phyloP scores from a whole-genome alignment of 2,329 filamentous ascomycete species.

The Drechslerella dactyloides region DNA sequence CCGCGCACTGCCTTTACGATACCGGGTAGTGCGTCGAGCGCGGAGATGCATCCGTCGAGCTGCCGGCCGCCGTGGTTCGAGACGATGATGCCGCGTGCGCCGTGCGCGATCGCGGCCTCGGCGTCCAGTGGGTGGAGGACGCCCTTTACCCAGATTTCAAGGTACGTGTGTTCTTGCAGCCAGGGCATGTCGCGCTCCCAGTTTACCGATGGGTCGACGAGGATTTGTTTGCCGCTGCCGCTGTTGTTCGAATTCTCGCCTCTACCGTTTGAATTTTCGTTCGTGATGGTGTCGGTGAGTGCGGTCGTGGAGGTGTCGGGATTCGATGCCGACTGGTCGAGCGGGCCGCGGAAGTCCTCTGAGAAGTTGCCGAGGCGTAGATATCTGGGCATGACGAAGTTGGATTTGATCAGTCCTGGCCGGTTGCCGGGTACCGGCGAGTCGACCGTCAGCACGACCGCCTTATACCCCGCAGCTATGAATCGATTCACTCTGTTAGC shows the following conservation, averaged over 20 bases:
- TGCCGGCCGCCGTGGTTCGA: constrained; percentile 68
- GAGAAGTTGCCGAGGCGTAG: constrained; percentile 61
- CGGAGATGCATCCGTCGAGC: constrained; percentile 65
- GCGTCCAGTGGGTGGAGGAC: constrained; percentile 64
- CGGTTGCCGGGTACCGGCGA: constrained; percentile 64
- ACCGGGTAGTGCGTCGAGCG: constrained; percentile 64
- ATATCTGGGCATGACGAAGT: constrained; percentile 61
- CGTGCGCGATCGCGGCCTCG: constrained; percentile 59
- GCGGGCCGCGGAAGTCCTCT: constrained; percentile 50
- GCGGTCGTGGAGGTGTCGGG: neutral
- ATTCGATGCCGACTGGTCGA: constrained; percentile 6
- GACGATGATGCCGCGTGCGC: constrained; percentile 64
- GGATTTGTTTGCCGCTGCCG: constrained; percentile 43
- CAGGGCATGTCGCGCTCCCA: constrained; percentile 64
- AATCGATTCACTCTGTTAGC: no score
- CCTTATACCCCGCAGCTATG: constrained; percentile 62
- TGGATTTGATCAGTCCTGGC: constrained; percentile 64
- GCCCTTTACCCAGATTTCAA: constrained; percentile 63
- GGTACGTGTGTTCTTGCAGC: constrained; percentile 61
- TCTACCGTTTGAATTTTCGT: constrained; percentile 53
- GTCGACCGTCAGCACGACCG: constrained; percentile 65
- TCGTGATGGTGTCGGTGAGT: neutral
- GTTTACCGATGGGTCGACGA: constrained; percentile 58
- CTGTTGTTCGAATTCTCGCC: constrained; percentile 56
- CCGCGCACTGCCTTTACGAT: constrained; percentile 69